phyloP scores from a whole-genome alignment of 208 protist species.

The Wallacemonas sp. region DNA sequence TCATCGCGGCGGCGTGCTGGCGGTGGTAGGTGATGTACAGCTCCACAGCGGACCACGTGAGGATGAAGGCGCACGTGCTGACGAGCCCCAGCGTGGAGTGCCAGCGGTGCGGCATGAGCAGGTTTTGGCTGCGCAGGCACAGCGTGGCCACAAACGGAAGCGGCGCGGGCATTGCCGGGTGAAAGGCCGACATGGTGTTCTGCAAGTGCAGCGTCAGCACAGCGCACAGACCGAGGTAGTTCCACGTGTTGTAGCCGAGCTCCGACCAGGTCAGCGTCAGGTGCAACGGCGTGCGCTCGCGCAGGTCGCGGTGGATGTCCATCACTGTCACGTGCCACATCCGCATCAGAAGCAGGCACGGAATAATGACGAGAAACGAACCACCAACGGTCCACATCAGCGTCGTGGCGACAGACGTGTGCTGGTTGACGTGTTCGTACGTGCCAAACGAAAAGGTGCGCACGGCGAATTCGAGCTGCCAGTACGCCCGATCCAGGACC shows the following conservation, averaged over 20 bases:
- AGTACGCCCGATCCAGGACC: conserved; percentile 41
- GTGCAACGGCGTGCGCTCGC: conserved; percentile 38
- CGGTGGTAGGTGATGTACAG: conserved; percentile 17
- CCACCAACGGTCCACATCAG: conserved; percentile 26
- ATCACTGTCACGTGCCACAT: conserved; percentile 37
- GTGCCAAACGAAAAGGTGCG: conserved; percentile 22
- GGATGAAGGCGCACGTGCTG: conserved; percentile 9
- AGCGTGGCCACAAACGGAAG: conserved; percentile 47
- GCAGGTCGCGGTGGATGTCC: conserved; percentile 48
- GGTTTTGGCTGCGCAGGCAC: conserved; percentile 49
- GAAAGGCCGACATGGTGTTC: conserved; percentile 59
- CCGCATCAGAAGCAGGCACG: conserved; percentile 41
- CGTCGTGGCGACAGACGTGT: conserved; percentile 34
- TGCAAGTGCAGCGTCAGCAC: conserved; percentile 47
- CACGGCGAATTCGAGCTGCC: conserved; percentile 30
- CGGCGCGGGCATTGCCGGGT: conserved; percentile 50
- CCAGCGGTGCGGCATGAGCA: conserved; percentile 68
- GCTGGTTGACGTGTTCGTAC: conserved; percentile 27
- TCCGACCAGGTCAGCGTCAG: conserved; percentile 69
- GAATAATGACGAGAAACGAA: conserved; percentile 29
- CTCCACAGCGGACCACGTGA: conserved; percentile 1
- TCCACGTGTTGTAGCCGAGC: conserved; percentile 59
- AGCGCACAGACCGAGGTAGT: conserved; percentile 58
- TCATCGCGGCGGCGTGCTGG: not conserved
- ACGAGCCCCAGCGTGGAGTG: conserved; percentile 12